Percentiles rank a stretch among this genome's conserved stretches.
These are phyloP conservation scores for Magnaporthales sp. DNA, from an alignment of 2,329 filamentous ascomycete species.

Conservation along the genomic window DNA sequence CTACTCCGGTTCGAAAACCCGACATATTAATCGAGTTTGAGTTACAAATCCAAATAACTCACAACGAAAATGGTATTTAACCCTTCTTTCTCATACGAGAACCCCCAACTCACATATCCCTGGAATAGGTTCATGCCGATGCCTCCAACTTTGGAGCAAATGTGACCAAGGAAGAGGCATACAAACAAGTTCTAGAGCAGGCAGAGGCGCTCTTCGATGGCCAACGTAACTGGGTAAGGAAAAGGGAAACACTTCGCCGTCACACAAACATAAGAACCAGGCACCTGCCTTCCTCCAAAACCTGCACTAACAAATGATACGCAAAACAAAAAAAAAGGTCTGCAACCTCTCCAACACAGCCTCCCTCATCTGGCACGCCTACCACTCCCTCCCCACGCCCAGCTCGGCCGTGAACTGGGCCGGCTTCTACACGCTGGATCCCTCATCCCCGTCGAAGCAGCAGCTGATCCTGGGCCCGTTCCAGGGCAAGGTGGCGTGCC, in stretches of 20 bases:
- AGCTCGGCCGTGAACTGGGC: constrained; percentile 69
- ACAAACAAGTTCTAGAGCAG: constrained; percentile 64
- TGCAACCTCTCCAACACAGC: constrained; percentile 73
- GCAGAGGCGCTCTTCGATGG: constrained; percentile 60
- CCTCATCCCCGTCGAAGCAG: constrained; percentile 19
- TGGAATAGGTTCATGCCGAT: constrained; percentile 66
- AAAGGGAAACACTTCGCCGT: too few species aligned
- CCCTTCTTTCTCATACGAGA: background rate
- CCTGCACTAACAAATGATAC: background rate
- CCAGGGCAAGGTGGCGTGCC: constrained; percentile 72
- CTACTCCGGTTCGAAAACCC: background rate
- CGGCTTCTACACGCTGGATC: constrained; percentile 64
- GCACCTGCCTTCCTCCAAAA: background rate
- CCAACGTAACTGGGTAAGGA: constrained; percentile 69
- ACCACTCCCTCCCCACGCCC: constrained; percentile 60
- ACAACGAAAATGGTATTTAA: background rate
- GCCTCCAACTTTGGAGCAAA: constrained; percentile 62
- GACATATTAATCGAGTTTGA: background rate
- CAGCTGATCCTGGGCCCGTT: constrained; percentile 72
- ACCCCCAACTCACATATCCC: background rate
- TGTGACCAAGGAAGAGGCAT: constrained; percentile 63
- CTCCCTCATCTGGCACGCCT: constrained; percentile 71
- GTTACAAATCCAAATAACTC: background rate
- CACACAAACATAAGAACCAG: background rate
- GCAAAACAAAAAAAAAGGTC: constrained; percentile 3